Percentiles rank a stretch among this genome's conserved stretches.
These are phyloP conservation scores for Aspergillus amoenus DNA, from an alignment of 2,329 filamentous ascomycete genomes.

Conservation along the genomic window DNA sequence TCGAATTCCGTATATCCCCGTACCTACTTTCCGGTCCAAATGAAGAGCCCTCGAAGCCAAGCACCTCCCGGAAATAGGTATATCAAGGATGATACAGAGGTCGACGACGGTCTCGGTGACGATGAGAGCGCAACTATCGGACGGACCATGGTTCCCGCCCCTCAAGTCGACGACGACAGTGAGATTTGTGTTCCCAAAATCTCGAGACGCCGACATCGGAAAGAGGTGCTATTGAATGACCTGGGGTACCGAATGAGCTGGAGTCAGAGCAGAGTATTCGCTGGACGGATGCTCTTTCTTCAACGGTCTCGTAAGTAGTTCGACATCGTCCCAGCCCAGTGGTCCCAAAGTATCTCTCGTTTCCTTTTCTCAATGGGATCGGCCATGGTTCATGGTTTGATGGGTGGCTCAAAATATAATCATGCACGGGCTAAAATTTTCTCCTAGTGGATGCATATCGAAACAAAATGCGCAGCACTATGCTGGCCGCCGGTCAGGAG, in stretches of 20 bases:
- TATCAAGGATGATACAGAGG: slow-evolving; percentile 67
- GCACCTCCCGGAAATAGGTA: slow-evolving; percentile 69
- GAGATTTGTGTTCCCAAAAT: slow-evolving; percentile 75
- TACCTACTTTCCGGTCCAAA: slow-evolving; percentile 88
- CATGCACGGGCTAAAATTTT: not conserved
- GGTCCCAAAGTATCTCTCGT: not conserved
- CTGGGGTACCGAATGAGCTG: slow-evolving; percentile 94
- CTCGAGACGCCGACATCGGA: slow-evolving; percentile 66
- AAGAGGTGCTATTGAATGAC: slow-evolving; percentile 90
- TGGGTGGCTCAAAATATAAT: not conserved
- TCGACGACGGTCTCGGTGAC: slow-evolving; percentile 36
- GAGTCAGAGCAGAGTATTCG: slow-evolving; percentile 91
- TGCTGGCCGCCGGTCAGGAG: slow-evolving; percentile 76
- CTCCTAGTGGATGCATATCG: slow-evolving; percentile 86
- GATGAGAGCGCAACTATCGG: slow-evolving; percentile 37
- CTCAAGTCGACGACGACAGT: slow-evolving; percentile 66
- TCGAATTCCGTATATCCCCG: slow-evolving; percentile 86
- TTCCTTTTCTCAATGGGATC: not conserved
- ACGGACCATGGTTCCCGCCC: slow-evolving; percentile 58
- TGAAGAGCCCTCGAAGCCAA: slow-evolving; percentile 79
- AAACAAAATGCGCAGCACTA: slow-evolving; percentile 82
- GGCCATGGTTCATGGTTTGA: not conserved
- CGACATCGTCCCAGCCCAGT: not conserved
- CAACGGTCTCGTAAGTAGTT: slow-evolving; percentile 79
- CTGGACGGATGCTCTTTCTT: slow-evolving; percentile 79